These are phyloP conservation scores for Daldinia vernicosa DNA, from an alignment of 495 filamentous ascomycete genomes.

Conservation along the genomic window DNA sequence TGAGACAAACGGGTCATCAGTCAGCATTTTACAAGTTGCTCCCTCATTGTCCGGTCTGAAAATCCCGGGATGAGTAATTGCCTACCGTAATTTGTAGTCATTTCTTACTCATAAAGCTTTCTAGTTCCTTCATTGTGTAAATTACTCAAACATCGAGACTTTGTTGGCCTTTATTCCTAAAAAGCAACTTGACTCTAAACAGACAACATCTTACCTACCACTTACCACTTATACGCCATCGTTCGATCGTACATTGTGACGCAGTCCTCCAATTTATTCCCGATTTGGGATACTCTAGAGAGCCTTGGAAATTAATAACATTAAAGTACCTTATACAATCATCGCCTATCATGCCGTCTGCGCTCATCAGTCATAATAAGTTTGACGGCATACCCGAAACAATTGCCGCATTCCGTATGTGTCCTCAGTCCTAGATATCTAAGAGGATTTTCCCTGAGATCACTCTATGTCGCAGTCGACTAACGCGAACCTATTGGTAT, in stretches of 20 bases:
- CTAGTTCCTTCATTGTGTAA: neutral
- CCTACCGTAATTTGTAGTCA: neutral
- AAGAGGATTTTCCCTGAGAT: neutral
- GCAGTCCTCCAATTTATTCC: constrained; percentile 6
- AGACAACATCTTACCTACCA: neutral
- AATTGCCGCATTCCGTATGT: constrained; percentile 83
- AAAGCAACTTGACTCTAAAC: neutral
- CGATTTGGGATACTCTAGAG: neutral
- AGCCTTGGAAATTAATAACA: neutral
- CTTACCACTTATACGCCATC: constrained; percentile 4
- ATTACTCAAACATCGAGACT: neutral
- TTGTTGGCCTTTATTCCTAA: neutral
- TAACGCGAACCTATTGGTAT: constrained; percentile 6
- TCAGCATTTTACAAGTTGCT: constrained; percentile 38
- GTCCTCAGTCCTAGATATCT: constrained; percentile 28
- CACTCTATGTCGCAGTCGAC: constrained; percentile 5
- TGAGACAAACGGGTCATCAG: constrained; percentile 20
- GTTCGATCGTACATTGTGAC: neutral
- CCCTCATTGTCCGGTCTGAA: constrained; percentile 15
- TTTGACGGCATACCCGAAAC: constrained; percentile 91
- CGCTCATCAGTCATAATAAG: constrained; percentile 53
- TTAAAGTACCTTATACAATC: neutral
- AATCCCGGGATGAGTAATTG: constrained; percentile 26
- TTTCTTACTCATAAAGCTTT: neutral
- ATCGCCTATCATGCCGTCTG: constrained; percentile 52